Evolutionary conservation across 2,329 filamentous ascomycete genomes (phyloP), one percentile per base, ranked within the genome.

Genomic region (Dactylella cylindrospora): DNA sequence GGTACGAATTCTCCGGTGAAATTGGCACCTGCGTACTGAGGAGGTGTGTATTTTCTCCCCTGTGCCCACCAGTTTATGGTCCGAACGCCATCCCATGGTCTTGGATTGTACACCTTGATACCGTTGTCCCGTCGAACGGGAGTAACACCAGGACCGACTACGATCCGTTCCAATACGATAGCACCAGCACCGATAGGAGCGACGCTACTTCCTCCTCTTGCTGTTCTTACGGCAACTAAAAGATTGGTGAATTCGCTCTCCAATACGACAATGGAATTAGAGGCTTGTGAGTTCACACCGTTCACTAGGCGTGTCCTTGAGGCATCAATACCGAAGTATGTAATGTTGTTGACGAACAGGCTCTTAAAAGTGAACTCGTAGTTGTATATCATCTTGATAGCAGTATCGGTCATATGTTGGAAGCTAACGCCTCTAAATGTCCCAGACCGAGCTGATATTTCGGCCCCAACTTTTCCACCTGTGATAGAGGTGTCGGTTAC

Each of bases 181-280:
- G 49, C 25, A 19, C 49, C 49, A 6, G 49, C 49, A 39, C 49
- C 49, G 20, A 28, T 44, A 17, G 49, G 49, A 41, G 43, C 43
- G 10, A 10, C 31, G 9, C 36, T 43, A 15, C 49, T 52, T 2
- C 49, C 49, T 9, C 49, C 49, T 36, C 49, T 52, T 12, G 49
- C 38, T 9, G 49, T 52, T 28, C 25, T 43, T 28, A 52, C 33
- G 8, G 44, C 26, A 0, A 52, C 49, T 9, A 19, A 25, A 12
- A 15, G 15, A 10, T 23, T 10, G 12, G 22, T 32, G 10, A 39
- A 35, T 15, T 43, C 38, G 12, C 38, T 31, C 20, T 52, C 49
- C 12, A 43, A 1, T 22, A 52, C 20, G 22, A 44, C 31, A 4
- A 52, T 19, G 5, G 49, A 52, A 15, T 52, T 52, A 23, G 38